Evolutionary conservation across 495 filamentous ascomycete species (phyloP), one percentile per base, ranked within the genome.

Genomic region (Neurospora cerealis): DNA sequence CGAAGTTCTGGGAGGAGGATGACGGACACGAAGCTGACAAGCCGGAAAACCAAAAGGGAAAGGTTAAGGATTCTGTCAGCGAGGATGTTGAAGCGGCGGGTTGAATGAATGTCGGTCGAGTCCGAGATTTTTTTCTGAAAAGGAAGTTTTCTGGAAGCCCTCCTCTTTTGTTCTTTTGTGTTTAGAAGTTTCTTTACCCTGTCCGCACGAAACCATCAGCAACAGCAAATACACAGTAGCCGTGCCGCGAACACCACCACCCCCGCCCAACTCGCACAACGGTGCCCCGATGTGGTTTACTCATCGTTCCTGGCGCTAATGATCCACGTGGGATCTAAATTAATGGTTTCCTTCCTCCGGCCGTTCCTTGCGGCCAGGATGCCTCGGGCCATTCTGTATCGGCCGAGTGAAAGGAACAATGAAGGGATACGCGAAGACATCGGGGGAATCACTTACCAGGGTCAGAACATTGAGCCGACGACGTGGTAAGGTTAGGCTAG

Each of bases 1-100:
- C 80, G 40, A 84, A 81, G 44, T 91, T 88, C 76, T 91, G 89
- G 89, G 88, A 91, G 74, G 37, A 13, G 73, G 69, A 41, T 9
- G 72, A 69, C 2, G 54, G 54, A 15, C 24, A 66, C 7, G 5
- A 66, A 28, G 28, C 24, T 9, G 54, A 15, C 13, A 32, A 66
- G 54, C 28, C 21, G 21, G 48, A 32, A 15, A 2, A 28, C 54
- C 32, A 32, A 15, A 66, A 32, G 54, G 28, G 0, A 0, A 66
- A 66, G 54, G 15, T 0, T 0, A 66, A 66, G 6, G 54, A 34
- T 32, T 13, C 1, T 19, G 15, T 9, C 15, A 28, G 32, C 4
- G 28, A 9, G 13, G 54, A 66, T 15, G 28, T 66, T 66, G 54
- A 66, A 66, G 54, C 28, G 54, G 54, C 28, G 6, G 13, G 24